A percentile compares a stretch with the other conserved stretches of the same genome.
Evolutionary conservation across 2,329 filamentous ascomycete genomes (phyloP).

Genomic region (Colletotrichum caudatum): DNA sequence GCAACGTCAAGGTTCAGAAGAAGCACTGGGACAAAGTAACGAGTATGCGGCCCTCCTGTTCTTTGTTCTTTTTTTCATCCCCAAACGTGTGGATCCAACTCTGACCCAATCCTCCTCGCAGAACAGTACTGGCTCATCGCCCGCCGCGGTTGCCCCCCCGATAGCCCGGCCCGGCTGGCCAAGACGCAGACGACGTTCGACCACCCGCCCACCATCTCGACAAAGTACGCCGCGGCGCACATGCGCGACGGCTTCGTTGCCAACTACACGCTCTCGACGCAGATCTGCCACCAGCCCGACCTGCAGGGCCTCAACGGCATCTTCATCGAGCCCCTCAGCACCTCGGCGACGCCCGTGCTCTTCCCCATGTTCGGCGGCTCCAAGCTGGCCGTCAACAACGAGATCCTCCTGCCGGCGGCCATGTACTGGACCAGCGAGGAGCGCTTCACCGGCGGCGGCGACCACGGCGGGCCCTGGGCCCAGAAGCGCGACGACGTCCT

Average conservation of each 20-base stretch:
- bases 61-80: too few relatives aligned
- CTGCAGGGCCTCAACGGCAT: constrained; percentile 73
- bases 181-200: constrained; percentile 58
- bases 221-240: constrained; percentile 61
- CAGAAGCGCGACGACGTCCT: constrained; percentile 66
- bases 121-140: constrained; percentile 69
- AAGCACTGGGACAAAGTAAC: constrained; percentile 63
- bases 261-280: constrained; percentile 71
- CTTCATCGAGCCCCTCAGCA: constrained; percentile 70
- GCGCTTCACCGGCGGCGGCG: constrained; percentile 69
- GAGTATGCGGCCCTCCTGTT: constrained; percentile 52
- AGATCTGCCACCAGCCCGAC: constrained; percentile 75
- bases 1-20: constrained; percentile 50
- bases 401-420: constrained; percentile 76
- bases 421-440: constrained; percentile 76
- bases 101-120: constrained; percentile 43
- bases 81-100: neutral
- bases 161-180: constrained; percentile 68
- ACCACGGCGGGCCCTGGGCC: constrained; percentile 67
- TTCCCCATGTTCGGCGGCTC: constrained; percentile 77
- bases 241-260: constrained; percentile 68
- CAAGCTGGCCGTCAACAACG: constrained; percentile 76
- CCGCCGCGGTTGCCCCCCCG: constrained; percentile 70
- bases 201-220: constrained; percentile 58
- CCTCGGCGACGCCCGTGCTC: constrained; percentile 67